Evolutionary conservation across 2,329 filamentous ascomycete species (phyloP).

Genomic region (Pseudogymnoascus destructans): DNA sequence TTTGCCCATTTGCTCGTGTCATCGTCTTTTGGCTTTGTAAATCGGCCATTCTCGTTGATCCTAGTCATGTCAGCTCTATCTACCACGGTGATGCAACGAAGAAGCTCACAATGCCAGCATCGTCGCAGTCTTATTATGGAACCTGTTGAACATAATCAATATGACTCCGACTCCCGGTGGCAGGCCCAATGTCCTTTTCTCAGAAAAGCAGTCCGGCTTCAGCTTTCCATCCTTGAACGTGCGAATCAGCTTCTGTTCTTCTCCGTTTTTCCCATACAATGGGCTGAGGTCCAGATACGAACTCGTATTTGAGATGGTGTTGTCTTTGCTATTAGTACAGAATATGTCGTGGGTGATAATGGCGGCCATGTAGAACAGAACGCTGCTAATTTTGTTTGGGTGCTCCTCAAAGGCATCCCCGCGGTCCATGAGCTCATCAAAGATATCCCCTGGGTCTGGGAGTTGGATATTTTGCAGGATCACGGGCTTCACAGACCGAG

Average conservation of each 20-base stretch:
- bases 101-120: conserved; percentile 48
- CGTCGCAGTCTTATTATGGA: conserved; percentile 76
- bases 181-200: conserved; percentile 55
- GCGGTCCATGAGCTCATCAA: conserved; percentile 46
- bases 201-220: conserved; percentile 60
- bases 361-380: conserved; percentile 62
- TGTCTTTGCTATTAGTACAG: conserved; percentile 49
- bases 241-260: conserved; percentile 36
- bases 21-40: conserved; percentile 50
- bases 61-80: conserved; percentile 11
- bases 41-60: conserved; percentile 78
- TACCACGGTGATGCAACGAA: conserved; percentile 3
- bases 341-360: conserved; percentile 57
- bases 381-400: conserved; percentile 58
- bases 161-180: conserved; percentile 60
- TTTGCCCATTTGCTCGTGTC: conserved; percentile 45
- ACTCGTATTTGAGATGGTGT: conserved; percentile 51
- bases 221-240: conserved; percentile 59
- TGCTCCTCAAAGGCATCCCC: conserved; percentile 44
- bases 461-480: conserved; percentile 45
- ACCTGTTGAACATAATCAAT: conserved; percentile 65
- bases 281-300: conserved; percentile 65
- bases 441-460: conserved; percentile 52
- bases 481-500: conserved; percentile 48
- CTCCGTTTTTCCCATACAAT: conserved; percentile 52